Conservation (phyloP, 2,329 filamentous ascomycete genomes). For the Fusarium sterilihyphosum region DNA sequence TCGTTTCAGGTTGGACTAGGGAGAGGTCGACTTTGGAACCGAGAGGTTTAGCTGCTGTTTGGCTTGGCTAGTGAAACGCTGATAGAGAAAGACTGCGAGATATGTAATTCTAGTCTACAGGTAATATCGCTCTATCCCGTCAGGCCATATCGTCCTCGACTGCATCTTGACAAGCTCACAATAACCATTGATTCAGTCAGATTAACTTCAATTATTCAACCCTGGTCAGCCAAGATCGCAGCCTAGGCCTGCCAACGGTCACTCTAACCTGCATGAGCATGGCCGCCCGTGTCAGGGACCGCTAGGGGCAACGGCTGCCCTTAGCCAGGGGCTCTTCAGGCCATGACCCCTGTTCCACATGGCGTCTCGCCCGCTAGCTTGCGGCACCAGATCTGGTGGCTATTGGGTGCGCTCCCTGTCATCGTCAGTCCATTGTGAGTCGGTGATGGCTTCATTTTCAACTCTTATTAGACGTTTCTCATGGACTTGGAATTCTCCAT, state of each 20-base stretch:
- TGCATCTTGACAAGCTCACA: neutral
- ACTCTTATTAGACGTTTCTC: constrained; percentile 33
- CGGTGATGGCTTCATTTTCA: constrained; percentile 43
- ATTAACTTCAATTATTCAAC: neutral
- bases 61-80: neutral
- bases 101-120: neutral
- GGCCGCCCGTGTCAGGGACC: constrained; percentile 23
- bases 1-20: constrained; percentile 42
- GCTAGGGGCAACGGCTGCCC: constrained; percentile 30
- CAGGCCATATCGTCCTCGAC: neutral
- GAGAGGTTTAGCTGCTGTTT: neutral
- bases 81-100: neutral
- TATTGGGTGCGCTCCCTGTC: constrained; percentile 12
- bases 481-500: constrained; percentile 9
- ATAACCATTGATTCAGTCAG: neutral
- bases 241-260: constrained; percentile 1
- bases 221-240: constrained; percentile 11
- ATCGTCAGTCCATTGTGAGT: constrained; percentile 36
- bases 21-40: neutral
- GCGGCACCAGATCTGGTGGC: neutral
- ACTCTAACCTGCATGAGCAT: constrained; percentile 29
- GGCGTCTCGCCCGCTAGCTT: constrained; percentile 24
- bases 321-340: constrained; percentile 29
- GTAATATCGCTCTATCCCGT: neutral
- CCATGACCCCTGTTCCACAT: constrained; percentile 33